These are phyloP conservation scores for Corchorus capsularis DNA, from an alignment of 345 rosid species.

Conservation along the genomic window DNA sequence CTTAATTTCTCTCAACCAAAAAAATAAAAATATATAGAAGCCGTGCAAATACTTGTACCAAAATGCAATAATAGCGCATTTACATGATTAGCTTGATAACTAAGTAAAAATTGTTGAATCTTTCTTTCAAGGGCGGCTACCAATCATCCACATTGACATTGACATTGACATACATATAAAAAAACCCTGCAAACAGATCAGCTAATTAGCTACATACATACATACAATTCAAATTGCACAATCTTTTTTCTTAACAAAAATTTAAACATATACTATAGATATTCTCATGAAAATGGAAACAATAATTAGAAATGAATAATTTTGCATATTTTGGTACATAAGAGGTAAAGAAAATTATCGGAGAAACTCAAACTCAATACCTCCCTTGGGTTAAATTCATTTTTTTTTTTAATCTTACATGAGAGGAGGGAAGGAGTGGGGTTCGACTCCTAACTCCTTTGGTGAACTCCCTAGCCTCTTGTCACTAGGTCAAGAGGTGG, in stretches of 20 bases:
- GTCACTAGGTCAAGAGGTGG: too few species aligned
- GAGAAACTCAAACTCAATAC: too few species aligned
- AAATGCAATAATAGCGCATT: not conserved
- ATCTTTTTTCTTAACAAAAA: not conserved
- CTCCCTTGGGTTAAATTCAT: too few species aligned
- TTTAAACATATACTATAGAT: not conserved
- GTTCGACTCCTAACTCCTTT: too few species aligned
- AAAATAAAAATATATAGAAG: not conserved
- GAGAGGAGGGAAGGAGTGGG: too few species aligned
- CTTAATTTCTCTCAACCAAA: not conserved
- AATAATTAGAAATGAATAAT: too few species aligned
- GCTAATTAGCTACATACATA: not conserved
- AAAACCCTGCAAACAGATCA: conserved; percentile 21
- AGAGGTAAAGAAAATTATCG: too few species aligned
- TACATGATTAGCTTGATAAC: not conserved
- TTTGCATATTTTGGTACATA: too few species aligned
- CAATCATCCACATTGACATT: conserved; percentile 7
- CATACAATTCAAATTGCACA: not conserved
- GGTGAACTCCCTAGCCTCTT: too few species aligned
- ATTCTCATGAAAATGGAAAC: not conserved
- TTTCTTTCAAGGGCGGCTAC: not conserved
- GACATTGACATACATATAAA: not conserved
- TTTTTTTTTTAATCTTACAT: too few species aligned
- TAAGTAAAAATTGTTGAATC: not conserved
- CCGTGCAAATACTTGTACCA: not conserved